Conservation (phyloP, 805 yeast species). For the Yarrowia sp. region DNA sequence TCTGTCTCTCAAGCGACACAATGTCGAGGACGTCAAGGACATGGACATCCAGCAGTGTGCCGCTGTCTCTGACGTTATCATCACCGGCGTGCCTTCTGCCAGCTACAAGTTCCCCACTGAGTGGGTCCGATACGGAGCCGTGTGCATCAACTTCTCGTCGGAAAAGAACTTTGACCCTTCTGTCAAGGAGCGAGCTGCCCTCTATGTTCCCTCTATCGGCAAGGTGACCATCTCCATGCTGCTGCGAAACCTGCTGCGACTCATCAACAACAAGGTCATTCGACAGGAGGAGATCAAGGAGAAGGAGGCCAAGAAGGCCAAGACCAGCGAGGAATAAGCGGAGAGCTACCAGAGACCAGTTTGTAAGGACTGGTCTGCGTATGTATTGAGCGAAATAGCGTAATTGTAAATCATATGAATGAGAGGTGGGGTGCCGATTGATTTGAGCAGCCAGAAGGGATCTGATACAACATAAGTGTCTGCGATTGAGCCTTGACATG, state of each 20-base stretch:
- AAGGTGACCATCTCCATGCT: slow-evolving; percentile 97
- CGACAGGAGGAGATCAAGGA: slow-evolving; percentile 38
- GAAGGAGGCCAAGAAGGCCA: slow-evolving; percentile 36
- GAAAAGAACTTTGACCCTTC: slow-evolving; percentile 82
- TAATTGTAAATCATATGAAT: slow-evolving; percentile 15
- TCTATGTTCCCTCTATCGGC: slow-evolving; percentile 95
- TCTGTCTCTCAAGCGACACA: slow-evolving; percentile 78
- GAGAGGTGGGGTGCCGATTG: too few relatives aligned
- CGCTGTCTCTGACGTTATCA: slow-evolving; percentile 84
- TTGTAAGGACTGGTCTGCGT: too few relatives aligned
- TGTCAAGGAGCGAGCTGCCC: slow-evolving; percentile 83
- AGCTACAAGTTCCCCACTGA: slow-evolving; percentile 85
- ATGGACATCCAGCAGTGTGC: slow-evolving; percentile 40
- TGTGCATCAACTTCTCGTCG: slow-evolving; percentile 87
- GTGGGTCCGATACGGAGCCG: slow-evolving; percentile 83
- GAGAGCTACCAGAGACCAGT: too few relatives aligned
- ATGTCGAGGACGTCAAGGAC: slow-evolving; percentile 64
- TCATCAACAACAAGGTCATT: slow-evolving; percentile 67
- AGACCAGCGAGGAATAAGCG: background rate
- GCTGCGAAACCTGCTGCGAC: slow-evolving; percentile 82
- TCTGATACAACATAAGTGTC: too few relatives aligned
- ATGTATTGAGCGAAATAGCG: slow-evolving; percentile 16
- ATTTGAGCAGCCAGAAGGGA: too few relatives aligned
- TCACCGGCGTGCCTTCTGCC: slow-evolving; percentile 93
- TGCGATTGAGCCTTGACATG: too few relatives aligned